phyloP scores from a whole-genome alignment of 805 yeast genomes.

The Jamesozyma hellenica region DNA sequence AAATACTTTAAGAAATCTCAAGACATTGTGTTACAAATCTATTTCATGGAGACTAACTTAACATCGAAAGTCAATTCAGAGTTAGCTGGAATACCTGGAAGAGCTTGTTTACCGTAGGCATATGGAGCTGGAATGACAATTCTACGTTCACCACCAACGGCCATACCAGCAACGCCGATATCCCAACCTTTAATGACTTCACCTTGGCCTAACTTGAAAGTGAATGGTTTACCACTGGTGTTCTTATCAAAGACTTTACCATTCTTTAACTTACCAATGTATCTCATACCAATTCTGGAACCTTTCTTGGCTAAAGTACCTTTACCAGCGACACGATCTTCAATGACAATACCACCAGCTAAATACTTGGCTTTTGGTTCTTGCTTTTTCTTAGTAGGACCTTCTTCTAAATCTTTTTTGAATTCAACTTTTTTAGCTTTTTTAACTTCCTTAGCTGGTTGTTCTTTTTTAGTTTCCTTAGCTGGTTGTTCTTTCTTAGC shows the following conservation, averaged over 20 bases:
- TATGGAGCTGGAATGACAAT: conserved; percentile 89
- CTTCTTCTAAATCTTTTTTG: conserved; percentile 85
- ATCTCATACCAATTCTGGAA: conserved; percentile 88
- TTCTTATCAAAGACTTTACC: conserved; percentile 96
- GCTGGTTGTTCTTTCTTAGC: too few relatives aligned
- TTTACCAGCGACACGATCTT: conserved; percentile 82
- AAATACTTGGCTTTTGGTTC: conserved; percentile 60
- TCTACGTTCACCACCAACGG: conserved; percentile 98
- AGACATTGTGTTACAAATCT: conserved; percentile 16
- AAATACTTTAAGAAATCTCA: too few relatives aligned
- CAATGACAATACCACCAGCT: conserved; percentile 87
- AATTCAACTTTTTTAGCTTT: conserved; percentile 76
- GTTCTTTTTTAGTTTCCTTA: conserved; percentile 29
- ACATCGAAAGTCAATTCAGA: conserved; percentile 94
- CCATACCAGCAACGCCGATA: conserved; percentile 96
- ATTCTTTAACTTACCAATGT: conserved; percentile 93
- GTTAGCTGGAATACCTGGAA: conserved; percentile 98
- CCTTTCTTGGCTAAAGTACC: conserved; percentile 86
- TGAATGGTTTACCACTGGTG: conserved; percentile 93
- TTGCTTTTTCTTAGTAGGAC: conserved; percentile 54
- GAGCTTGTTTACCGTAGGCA: conserved; percentile 90
- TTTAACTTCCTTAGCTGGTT: conserved; percentile 25
- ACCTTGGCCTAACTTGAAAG: conserved; percentile 86
- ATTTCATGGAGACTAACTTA: conserved; percentile 83
- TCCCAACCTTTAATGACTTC: conserved; percentile 99